Percentiles rank a stretch among this genome's conserved stretches.
Conservation (phyloP, 768 basidiomycete genomes). For the Suillus tomentosus region DNA sequence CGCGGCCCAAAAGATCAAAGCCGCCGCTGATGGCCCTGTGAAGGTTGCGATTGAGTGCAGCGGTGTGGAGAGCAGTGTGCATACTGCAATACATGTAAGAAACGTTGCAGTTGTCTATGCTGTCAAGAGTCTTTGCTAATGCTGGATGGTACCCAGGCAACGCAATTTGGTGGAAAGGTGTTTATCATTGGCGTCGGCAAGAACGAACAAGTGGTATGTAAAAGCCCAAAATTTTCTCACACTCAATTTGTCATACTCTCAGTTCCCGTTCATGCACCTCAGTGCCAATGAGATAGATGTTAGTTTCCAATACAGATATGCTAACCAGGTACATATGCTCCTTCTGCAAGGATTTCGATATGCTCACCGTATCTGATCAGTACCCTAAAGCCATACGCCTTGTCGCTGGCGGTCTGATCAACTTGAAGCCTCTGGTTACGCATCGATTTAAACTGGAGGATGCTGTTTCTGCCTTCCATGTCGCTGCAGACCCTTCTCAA, state of each 20-base stretch:
- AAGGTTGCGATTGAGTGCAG: constrained; percentile 64
- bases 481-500: constrained; percentile 65
- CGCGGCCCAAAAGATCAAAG: constrained; percentile 54
- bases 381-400: constrained; percentile 87
- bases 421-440: constrained; percentile 80
- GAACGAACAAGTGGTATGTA: constrained; percentile 53
- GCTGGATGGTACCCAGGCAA: constrained; percentile 41
- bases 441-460: constrained; percentile 73
- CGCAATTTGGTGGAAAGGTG: constrained; percentile 65
- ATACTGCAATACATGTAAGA: constrained; percentile 57
- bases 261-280: constrained; percentile 76
- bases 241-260: constrained; percentile 7
- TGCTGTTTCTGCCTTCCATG: constrained; percentile 77
- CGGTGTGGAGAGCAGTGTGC: constrained; percentile 63
- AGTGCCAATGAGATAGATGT: constrained; percentile 72
- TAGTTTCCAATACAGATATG: constrained; percentile 69
- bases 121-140: not conserved
- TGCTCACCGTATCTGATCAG: constrained; percentile 29
- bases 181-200: constrained; percentile 74
- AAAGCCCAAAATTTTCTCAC: not conserved
- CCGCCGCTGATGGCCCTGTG: constrained; percentile 48
- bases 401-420: constrained; percentile 70
- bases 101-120: not conserved
- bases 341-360: not conserved
- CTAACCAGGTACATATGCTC: constrained; percentile 48